Percentiles rank a stretch among this genome's conserved stretches.
These are phyloP conservation scores for Paspalum vaginatum DNA, from an alignment of 176 grass and related monocot species.

Conservation along the genomic window DNA sequence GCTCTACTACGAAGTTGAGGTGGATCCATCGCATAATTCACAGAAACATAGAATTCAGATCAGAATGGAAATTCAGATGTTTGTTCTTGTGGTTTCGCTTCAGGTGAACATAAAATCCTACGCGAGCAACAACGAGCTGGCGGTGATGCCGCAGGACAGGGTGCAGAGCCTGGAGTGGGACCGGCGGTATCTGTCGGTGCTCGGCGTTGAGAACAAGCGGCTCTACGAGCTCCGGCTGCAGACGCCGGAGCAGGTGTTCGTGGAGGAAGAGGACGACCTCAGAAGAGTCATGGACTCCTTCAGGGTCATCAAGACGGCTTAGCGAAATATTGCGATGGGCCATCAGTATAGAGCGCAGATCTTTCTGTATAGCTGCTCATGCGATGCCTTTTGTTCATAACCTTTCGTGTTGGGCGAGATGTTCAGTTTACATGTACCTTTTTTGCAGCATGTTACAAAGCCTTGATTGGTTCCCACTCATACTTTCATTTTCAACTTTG, in stretches of 20 bases:
- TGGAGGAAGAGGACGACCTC: constrained; percentile 69
- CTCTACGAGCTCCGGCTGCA: constrained; percentile 84
- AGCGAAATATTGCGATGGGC: constrained; percentile 8
- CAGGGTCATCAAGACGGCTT: constrained; percentile 59
- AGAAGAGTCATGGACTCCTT: constrained; percentile 87
- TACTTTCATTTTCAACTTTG: too few relatives aligned
- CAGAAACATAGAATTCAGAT: not conserved
- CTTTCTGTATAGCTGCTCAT: constrained; percentile 31
- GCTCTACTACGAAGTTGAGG: constrained; percentile 95
- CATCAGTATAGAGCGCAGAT: not conserved
- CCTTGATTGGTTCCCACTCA: not conserved
- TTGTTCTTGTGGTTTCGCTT: not conserved
- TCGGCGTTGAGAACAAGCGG: constrained; percentile 89
- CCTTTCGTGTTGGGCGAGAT: not conserved
- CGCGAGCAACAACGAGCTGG: constrained; percentile 91
- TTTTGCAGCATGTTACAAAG: not conserved
- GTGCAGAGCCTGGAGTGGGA: constrained; percentile 89
- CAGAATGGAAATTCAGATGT: constrained; percentile 16
- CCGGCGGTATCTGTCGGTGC: constrained; percentile 78
- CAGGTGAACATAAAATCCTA: constrained; percentile 98
- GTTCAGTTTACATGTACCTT: not conserved
- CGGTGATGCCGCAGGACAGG: constrained; percentile 88
- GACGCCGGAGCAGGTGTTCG: constrained; percentile 75
- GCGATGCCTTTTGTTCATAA: not conserved
- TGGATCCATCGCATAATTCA: constrained; percentile 23